Evolutionary conservation across 345 rosid genomes (phyloP).

Genomic region (Bretschneidera sinensis): DNA sequence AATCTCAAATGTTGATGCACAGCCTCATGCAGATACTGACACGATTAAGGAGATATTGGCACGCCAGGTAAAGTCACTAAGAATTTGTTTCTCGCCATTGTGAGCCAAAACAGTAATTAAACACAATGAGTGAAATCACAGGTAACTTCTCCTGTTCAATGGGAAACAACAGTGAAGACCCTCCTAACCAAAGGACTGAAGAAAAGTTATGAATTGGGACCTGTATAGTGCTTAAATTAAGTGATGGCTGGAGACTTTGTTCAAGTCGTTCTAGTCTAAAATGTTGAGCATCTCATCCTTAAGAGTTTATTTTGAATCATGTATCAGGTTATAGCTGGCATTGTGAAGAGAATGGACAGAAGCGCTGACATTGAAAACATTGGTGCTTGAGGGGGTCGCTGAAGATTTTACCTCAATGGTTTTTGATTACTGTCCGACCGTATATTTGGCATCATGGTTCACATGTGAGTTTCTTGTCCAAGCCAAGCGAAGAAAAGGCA

Average conservation of each 20-base stretch:
- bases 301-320: no score
- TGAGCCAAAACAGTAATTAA: slow-evolving; percentile 3
- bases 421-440: no score
- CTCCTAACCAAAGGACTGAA: slow-evolving; percentile 67
- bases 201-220: slow-evolving; percentile 88
- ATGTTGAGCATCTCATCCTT: slow-evolving; percentile 10
- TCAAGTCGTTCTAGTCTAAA: no score
- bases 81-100: background rate
- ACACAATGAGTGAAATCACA: slow-evolving; percentile 17
- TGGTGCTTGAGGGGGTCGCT: slow-evolving; percentile 41
- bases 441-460: background rate
- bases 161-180: slow-evolving; percentile 92
- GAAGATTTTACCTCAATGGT: background rate
- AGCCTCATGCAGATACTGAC: slow-evolving; percentile 88
- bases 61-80: slow-evolving; percentile 48
- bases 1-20: slow-evolving; percentile 92
- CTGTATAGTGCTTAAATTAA: slow-evolving; percentile 70
- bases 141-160: slow-evolving; percentile 99
- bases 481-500: background rate
- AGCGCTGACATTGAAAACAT: slow-evolving; percentile 67
- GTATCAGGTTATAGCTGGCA: slow-evolving; percentile 89
- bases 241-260: no score
- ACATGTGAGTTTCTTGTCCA: background rate
- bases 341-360: slow-evolving; percentile 86
- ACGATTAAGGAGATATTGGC: slow-evolving; percentile 86